Conservation (phyloP, 306 rosid genomes). For the Psophocarpus tetragonolobus region DNA sequence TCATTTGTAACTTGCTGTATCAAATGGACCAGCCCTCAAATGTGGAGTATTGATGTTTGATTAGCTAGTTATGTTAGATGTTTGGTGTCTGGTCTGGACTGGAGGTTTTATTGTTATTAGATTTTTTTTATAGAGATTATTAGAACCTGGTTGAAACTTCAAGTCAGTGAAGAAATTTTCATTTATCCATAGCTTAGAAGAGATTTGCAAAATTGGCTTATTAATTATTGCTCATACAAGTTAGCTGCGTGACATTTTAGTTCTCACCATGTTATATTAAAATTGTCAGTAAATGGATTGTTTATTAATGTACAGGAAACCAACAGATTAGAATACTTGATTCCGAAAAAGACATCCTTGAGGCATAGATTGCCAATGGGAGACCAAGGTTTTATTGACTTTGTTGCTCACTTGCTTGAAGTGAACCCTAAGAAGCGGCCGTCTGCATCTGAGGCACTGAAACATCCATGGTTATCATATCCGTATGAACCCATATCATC, state of each 20-base stretch:
- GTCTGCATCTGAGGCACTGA: conserved; percentile 77
- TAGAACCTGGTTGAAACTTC: not conserved
- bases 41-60: conserved; percentile 21
- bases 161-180: not conserved
- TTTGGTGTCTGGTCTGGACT: not conserved
- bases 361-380: conserved; percentile 93
- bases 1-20: not conserved
- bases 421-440: conserved; percentile 83
- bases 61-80: not conserved
- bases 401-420: conserved; percentile 76
- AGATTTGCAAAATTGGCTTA: not conserved
- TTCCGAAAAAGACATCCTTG: conserved; percentile 86
- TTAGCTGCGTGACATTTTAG: not conserved
- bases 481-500: conserved; percentile 93
- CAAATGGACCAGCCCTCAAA: not conserved
- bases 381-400: conserved; percentile 88
- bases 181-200: not conserved
- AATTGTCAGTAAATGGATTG: not conserved
- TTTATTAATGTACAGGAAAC: conserved; percentile 60
- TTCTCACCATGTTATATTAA: not conserved
- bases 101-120: not conserved
- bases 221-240: not conserved
- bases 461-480: conserved; percentile 87
- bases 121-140: not conserved
- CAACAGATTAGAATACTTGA: conserved; percentile 76